A percentile compares a stretch with the other conserved stretches of the same genome.
These are phyloP conservation scores for Hemerocallis citrina DNA, from an alignment of 106 monocot genomes.

Conservation along the genomic window DNA sequence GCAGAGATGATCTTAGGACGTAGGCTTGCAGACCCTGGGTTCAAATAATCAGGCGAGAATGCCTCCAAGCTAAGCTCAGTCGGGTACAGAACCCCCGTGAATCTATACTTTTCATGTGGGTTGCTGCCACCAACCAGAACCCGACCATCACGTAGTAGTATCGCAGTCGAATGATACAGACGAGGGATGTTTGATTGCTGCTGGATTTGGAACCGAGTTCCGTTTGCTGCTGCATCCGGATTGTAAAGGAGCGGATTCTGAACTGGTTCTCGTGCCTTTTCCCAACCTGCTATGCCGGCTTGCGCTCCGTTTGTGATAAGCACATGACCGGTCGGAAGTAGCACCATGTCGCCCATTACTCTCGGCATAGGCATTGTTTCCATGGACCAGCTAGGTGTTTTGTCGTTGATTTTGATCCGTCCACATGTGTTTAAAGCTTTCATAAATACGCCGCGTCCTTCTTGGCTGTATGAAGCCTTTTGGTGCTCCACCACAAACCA, in stretches of 20 bases:
- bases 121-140: constrained; percentile 60
- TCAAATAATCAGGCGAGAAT: constrained; percentile 39
- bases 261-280: constrained; percentile 24
- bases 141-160: constrained; percentile 40
- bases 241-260: constrained; percentile 29
- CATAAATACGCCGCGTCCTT: constrained; percentile 5
- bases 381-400: constrained; percentile 4
- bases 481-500: constrained; percentile 41
- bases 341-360: constrained; percentile 29
- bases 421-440: not conserved
- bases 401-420: constrained; percentile 5
- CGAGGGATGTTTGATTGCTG: constrained; percentile 3
- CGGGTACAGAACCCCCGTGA: constrained; percentile 30
- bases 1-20: constrained; percentile 10
- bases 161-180: constrained; percentile 46
- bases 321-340: constrained; percentile 43
- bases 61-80: constrained; percentile 61
- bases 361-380: constrained; percentile 11
- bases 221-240: not conserved
- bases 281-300: constrained; percentile 46
- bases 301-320: constrained; percentile 43
- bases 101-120: constrained; percentile 32
- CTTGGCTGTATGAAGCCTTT: not conserved
- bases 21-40: not conserved
- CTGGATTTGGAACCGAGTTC: constrained; percentile 22